phyloP scores from a whole-genome alignment of 176 grass and related monocot genomes.

The Oryza longistaminata region DNA sequence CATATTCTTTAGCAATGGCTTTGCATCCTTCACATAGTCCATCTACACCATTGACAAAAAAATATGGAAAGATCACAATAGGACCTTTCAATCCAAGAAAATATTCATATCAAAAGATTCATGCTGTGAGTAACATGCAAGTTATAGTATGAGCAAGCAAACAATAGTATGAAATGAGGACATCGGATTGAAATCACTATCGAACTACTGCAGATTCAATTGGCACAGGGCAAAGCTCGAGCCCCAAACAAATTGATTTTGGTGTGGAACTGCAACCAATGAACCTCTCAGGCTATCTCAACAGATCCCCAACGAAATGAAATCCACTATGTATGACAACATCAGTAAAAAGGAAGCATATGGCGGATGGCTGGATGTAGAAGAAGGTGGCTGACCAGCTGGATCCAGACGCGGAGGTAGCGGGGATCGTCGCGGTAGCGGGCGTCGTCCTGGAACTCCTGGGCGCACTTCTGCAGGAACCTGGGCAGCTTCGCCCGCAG shows the following conservation, averaged over 20 bases:
- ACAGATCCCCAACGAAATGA: not conserved
- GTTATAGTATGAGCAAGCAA: not conserved
- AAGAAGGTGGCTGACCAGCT: conserved; percentile 48
- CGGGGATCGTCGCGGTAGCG: conserved; percentile 66
- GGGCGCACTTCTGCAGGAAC: conserved; percentile 91
- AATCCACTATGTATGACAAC: not conserved
- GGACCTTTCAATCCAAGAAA: not conserved
- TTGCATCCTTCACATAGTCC: conserved; percentile 88
- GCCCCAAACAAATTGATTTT: not conserved
- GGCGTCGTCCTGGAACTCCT: conserved; percentile 70
- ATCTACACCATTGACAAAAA: conserved; percentile 44
- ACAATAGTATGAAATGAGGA: not conserved
- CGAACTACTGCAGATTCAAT: not conserved
- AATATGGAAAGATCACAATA: not conserved
- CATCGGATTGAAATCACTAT: not conserved
- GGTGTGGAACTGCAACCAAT: not conserved
- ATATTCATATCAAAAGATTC: not conserved
- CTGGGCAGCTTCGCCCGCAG: conserved; percentile 77
- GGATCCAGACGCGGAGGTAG: conserved; percentile 84
- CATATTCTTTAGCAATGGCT: conserved; percentile 81
- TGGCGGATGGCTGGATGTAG: not conserved
- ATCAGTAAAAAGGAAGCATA: not conserved
- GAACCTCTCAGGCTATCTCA: not conserved
- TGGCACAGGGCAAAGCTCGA: not conserved
- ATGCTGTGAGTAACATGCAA: not conserved